Percentiles rank a stretch among this genome's conserved stretches.
Conservation (phyloP, 495 filamentous ascomycete species). For the Lasiosphaeris hirsuta region DNA sequence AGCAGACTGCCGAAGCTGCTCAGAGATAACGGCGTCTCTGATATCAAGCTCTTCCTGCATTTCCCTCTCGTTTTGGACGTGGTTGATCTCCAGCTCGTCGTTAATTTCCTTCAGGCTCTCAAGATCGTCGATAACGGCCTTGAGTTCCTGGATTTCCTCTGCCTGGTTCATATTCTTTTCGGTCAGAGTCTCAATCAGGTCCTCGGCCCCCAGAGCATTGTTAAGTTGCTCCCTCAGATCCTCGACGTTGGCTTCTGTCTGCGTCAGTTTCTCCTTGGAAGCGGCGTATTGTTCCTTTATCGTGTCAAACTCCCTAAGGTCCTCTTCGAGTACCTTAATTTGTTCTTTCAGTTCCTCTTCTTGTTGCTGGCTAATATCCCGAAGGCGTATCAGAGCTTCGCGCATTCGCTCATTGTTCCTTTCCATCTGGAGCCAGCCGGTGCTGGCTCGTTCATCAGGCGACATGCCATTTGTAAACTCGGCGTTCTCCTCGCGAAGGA, state of each 20-base stretch:
- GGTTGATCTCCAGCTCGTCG: slow-evolving; percentile 91
- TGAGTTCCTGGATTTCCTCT: slow-evolving; percentile 79
- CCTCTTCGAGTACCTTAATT: slow-evolving; percentile 74
- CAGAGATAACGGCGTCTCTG: slow-evolving; percentile 70
- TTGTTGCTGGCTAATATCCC: slow-evolving; percentile 81
- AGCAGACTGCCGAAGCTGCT: slow-evolving; percentile 63
- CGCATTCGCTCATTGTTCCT: slow-evolving; percentile 82
- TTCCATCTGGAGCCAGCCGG: slow-evolving; percentile 90
- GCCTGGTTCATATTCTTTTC: slow-evolving; percentile 78
- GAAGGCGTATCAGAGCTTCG: slow-evolving; percentile 76
- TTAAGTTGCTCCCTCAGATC: slow-evolving; percentile 90
- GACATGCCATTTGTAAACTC: slow-evolving; percentile 80
- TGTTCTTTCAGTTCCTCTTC: slow-evolving; percentile 75
- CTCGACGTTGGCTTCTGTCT: slow-evolving; percentile 73
- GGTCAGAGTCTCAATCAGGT: slow-evolving; percentile 89
- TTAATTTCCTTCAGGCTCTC: slow-evolving; percentile 85
- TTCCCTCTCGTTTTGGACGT: slow-evolving; percentile 88
- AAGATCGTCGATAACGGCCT: slow-evolving; percentile 75
- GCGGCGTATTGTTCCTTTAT: slow-evolving; percentile 69
- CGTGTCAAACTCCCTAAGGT: slow-evolving; percentile 66
- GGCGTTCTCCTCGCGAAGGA: slow-evolving; percentile 81
- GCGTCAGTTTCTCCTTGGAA: slow-evolving; percentile 66
- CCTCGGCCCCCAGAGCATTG: slow-evolving; percentile 78
- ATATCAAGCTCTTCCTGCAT: slow-evolving; percentile 90
- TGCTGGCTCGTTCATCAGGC: slow-evolving; percentile 78